Conservation (phyloP, 768 basidiomycete species). For the Nidula microcarpa region DNA sequence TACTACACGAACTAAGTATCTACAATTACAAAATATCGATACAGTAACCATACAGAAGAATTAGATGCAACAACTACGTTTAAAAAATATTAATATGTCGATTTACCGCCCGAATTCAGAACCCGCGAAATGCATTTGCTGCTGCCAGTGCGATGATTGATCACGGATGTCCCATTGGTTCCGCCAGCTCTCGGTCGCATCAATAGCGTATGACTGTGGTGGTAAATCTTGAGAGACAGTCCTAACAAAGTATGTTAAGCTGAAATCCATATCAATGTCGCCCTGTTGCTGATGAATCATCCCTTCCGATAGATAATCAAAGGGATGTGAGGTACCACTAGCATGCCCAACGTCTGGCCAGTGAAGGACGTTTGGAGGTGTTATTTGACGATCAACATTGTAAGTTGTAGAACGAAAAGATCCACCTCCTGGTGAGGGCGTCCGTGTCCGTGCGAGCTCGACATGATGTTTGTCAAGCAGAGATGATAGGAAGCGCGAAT, state of each 20-base stretch:
- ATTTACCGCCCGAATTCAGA: neutral
- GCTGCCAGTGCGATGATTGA: neutral
- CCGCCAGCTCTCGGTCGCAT: neutral
- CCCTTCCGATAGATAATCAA: constrained; percentile 8
- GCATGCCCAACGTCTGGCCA: constrained; percentile 40
- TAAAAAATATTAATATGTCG: neutral
- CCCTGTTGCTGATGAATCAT: constrained; percentile 13
- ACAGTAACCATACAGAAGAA: neutral
- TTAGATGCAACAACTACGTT: neutral
- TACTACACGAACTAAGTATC: too few relatives aligned
- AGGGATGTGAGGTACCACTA: constrained; percentile 6
- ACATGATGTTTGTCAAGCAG: constrained; percentile 37
- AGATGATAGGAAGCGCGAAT: constrained; percentile 52
- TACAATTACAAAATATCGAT: too few relatives aligned
- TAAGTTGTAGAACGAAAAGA: constrained; percentile 1
- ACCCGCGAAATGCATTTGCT: neutral
- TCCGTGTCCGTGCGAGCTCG: neutral
- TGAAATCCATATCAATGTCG: constrained; percentile 45
- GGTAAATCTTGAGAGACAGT: constrained; percentile 25
- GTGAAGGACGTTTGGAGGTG: constrained; percentile 26
- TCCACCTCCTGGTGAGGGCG: neutral
- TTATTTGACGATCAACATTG: constrained; percentile 14
- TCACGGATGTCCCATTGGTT: neutral
- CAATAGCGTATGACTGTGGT: constrained; percentile 2
- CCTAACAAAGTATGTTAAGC: constrained; percentile 40